Evolutionary conservation across 768 basidiomycete genomes (phyloP), one percentile per base, ranked within the genome.

Genomic region (Boletus tomentosulus): DNA sequence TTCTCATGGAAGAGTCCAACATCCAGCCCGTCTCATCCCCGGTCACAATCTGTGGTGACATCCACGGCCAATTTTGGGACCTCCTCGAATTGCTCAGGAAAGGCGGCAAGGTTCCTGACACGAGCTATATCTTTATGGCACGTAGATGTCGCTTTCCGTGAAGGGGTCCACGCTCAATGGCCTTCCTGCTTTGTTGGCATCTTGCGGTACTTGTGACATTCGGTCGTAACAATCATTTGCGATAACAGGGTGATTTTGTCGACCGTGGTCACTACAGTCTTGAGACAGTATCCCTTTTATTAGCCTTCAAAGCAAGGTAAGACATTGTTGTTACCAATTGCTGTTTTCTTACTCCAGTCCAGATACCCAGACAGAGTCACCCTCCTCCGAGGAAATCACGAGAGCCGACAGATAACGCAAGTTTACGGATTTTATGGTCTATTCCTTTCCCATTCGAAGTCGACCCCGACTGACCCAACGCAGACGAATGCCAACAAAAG

Each of bases 21-120:
- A 95, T 98, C 53, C 94, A 98, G 66, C 95, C 95, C 31, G 92
- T 99, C 50, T 89, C 90, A 33, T 89, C 84, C 58, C 96, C 96
- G 1, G 96, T 98, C 35, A 98, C 96, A 30, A 88, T 92, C 59
- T 92, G 90, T 65, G 95, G 95, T 30, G 95, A 98, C 67, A 96
- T 98, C 48, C 95, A 98, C 63, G 95, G 95, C 25, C 96, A 98
- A 69, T 97, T 97, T 72, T 98, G 93, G 87, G 96, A 98, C 66
- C 76, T 98, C 45, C 78, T 96, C 33, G 94, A 99, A 73, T 74
- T 99, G 47, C 75, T 97, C 62, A 74, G 88, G 61, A 86, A 91
- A 53, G 93, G 93, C 2, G 92, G 94, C 7, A 82, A 79, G 57
- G 85, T 92, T 10, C 92, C 92, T 9, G 88, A 86, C 59, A 91